phyloP scores from a whole-genome alignment of 108 stramenopile species.

The Fistulifera pelliculosa region DNA sequence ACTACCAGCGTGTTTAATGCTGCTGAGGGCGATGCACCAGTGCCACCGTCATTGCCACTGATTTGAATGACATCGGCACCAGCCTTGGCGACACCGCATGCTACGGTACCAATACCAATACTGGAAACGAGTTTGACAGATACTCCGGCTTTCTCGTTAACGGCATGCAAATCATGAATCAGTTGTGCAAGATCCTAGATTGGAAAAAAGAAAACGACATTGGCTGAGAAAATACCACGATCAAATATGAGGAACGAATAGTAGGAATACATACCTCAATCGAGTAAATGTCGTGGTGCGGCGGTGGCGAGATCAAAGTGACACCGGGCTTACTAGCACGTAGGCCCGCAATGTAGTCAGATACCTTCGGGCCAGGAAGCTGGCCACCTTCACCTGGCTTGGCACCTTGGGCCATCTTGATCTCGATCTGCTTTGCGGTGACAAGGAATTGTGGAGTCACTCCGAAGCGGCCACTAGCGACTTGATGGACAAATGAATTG shows the following conservation, averaged over 20 bases:
- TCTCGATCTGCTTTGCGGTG: constrained; percentile 87
- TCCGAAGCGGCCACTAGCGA: constrained; percentile 90
- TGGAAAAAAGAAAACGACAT: neutral
- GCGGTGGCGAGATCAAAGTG: constrained; percentile 90
- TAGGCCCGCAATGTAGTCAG: constrained; percentile 86
- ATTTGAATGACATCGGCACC: constrained; percentile 93
- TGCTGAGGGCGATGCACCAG: constrained; percentile 89
- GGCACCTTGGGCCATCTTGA: constrained; percentile 96
- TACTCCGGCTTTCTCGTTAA: constrained; percentile 88
- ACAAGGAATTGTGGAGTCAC: constrained; percentile 90
- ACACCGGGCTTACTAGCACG: constrained; percentile 88
- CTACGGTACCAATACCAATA: constrained; percentile 93
- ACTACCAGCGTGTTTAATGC: constrained; percentile 88
- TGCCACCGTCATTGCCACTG: constrained; percentile 89
- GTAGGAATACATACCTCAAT: constrained; percentile 43
- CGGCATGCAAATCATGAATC: constrained; percentile 90
- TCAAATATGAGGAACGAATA: neutral
- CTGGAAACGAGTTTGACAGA: constrained; percentile 96
- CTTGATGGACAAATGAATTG: constrained; percentile 86
- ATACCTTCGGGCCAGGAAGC: constrained; percentile 92
- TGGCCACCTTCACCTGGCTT: constrained; percentile 97
- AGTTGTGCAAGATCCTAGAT: constrained; percentile 88
- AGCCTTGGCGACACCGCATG: constrained; percentile 94
- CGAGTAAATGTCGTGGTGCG: constrained; percentile 95
- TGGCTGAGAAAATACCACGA: neutral